phyloP scores from a whole-genome alignment of 805 yeast genomes.

The Candida vaughaniae region DNA sequence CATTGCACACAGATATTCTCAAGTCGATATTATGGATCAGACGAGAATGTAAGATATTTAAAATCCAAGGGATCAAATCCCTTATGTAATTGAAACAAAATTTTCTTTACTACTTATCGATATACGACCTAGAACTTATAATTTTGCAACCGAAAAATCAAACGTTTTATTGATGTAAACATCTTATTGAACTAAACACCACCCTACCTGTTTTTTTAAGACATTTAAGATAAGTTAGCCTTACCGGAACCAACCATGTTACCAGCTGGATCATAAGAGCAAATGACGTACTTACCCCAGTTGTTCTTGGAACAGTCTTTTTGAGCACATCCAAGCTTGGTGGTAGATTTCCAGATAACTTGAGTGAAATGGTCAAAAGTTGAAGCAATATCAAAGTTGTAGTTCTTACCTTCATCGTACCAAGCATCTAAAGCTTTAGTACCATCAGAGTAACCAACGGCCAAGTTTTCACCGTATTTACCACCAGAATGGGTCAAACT shows the following conservation, averaged over 20 bases:
- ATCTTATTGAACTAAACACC: too few relatives aligned
- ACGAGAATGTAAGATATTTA: too few relatives aligned
- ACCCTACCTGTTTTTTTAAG: too few relatives aligned
- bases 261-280: constrained; percentile 76
- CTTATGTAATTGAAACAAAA: too few relatives aligned
- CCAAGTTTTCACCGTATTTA: constrained; percentile 41
- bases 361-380: constrained; percentile 70
- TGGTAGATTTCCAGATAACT: constrained; percentile 66
- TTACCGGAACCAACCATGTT: constrained; percentile 51
- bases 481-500: constrained; percentile 38
- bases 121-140: too few relatives aligned
- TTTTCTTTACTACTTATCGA: too few relatives aligned
- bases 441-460: constrained; percentile 34
- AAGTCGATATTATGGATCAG: too few relatives aligned
- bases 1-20: too few relatives aligned
- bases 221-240: constrained; percentile 20
- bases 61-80: too few relatives aligned
- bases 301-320: constrained; percentile 50
- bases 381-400: constrained; percentile 30
- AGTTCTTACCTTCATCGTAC: constrained; percentile 38
- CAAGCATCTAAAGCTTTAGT: constrained; percentile 36
- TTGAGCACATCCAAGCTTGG: constrained; percentile 69
- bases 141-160: too few relatives aligned
- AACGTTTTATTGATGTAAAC: too few relatives aligned
- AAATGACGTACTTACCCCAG: constrained; percentile 62